Percentiles rank a stretch among this genome's conserved stretches.
Evolutionary conservation across 305 asterid genomes (phyloP).

Genomic region (Fraxinus paxiana): DNA sequence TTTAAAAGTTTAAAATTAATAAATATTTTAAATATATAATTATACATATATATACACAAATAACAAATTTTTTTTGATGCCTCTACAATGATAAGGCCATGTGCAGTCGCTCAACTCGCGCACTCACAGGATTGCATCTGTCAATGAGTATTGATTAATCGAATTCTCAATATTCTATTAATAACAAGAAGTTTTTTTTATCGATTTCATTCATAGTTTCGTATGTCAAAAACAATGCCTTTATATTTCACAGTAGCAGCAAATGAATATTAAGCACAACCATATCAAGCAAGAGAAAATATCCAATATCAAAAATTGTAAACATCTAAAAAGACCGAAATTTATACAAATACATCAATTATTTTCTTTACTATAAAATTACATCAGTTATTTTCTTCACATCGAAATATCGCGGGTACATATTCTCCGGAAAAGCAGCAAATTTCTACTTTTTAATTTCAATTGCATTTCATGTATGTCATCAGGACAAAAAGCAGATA

Average conservation of each 20-base stretch:
- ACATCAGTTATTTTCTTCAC: background rate
- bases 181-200: too few species aligned
- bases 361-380: background rate
- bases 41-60: too few species aligned
- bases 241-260: background rate
- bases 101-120: too few species aligned
- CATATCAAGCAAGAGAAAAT: background rate
- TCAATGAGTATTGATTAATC: too few species aligned
- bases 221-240: background rate
- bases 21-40: too few species aligned
- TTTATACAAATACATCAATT: background rate
- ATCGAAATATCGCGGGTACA: background rate
- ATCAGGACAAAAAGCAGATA: background rate
- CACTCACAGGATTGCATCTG: too few species aligned
- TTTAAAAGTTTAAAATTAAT: too few species aligned
- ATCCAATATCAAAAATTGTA: background rate
- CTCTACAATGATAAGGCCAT: too few species aligned
- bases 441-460: background rate
- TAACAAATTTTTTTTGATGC: too few species aligned
- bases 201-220: background rate
- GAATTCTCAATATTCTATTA: background rate
- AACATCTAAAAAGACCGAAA: background rate
- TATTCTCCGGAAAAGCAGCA: background rate
- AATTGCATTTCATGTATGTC: background rate
- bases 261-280: background rate